These are phyloP conservation scores for Fusarium palustre DNA, from an alignment of 2,329 filamentous ascomycete genomes.

Conservation along the genomic window DNA sequence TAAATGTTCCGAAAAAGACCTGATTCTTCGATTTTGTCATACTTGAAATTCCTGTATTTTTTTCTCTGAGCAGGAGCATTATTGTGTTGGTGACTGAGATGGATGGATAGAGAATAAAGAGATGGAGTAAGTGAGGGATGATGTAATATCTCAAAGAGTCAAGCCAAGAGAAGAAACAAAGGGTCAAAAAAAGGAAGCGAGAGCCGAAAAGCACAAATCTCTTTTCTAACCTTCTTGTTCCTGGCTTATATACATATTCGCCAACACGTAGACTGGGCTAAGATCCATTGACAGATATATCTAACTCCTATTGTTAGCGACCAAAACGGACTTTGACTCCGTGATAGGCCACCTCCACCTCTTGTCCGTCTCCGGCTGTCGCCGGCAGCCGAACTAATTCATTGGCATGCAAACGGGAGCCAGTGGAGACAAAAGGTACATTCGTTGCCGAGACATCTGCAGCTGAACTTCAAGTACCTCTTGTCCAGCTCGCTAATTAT, in stretches of 20 bases:
- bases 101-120: background rate
- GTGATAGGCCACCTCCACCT: conserved; percentile 45
- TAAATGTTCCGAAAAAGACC: conserved; percentile 66
- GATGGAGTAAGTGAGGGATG: background rate
- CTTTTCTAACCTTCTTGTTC: background rate
- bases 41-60: background rate
- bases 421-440: conserved; percentile 2
- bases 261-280: conserved; percentile 16
- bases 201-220: background rate
- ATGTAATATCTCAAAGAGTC: conserved; percentile 11
- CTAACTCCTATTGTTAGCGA: conserved; percentile 15
- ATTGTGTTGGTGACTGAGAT: background rate
- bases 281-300: conserved; percentile 2
- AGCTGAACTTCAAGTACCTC: background rate
- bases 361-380: conserved; percentile 38
- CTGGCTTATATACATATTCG: conserved; percentile 25
- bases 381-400: conserved; percentile 45
- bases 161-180: background rate
- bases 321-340: conserved; percentile 23
- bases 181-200: background rate
- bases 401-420: conserved; percentile 6
- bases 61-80: background rate
- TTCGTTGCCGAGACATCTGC: background rate
- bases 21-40: conserved; percentile 52
- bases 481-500: conserved; percentile 25